Percentiles rank a stretch among this genome's conserved stretches.
Evolutionary conservation across 352 stramenopile species (phyloP).

Genomic region (Pythium sukuiense): DNA sequence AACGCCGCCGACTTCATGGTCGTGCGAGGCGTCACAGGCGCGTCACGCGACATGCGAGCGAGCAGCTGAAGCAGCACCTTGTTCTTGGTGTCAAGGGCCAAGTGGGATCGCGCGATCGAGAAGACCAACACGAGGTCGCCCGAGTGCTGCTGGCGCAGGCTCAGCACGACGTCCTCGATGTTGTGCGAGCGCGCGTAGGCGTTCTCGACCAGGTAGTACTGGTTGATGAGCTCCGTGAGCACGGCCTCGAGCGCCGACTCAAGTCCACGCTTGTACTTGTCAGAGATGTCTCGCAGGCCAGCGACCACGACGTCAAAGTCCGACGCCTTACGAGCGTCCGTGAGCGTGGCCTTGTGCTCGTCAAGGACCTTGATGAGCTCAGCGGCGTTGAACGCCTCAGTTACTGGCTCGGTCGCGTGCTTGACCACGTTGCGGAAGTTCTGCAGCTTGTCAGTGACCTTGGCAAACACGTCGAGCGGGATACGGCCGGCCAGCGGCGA

Average conservation of each 20-base stretch:
- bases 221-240: conserved; percentile 73
- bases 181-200: conserved; percentile 79
- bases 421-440: conserved; percentile 61
- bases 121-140: conserved; percentile 84
- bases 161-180: conserved; percentile 80
- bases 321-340: conserved; percentile 47
- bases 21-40: conserved; percentile 39
- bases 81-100: conserved; percentile 87
- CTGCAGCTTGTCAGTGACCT: conserved; percentile 86
- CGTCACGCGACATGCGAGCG: conserved; percentile 43
- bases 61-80: conserved; percentile 80
- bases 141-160: conserved; percentile 90
- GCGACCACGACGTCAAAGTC: conserved; percentile 77
- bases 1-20: conserved; percentile 66
- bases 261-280: conserved; percentile 80
- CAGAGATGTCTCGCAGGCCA: conserved; percentile 65
- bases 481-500: conserved; percentile 97
- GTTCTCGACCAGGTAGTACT: conserved; percentile 79
- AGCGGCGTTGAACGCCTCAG: conserved; percentile 50
- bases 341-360: conserved; percentile 56
- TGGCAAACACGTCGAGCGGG: conserved; percentile 89
- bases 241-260: conserved; percentile 62
- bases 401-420: conserved; percentile 28
- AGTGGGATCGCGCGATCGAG: conserved; percentile 91
- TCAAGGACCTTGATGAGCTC: conserved; percentile 65